phyloP scores from a whole-genome alignment of 352 stramenopile genomes.

The Globisporangium takayamanum region DNA sequence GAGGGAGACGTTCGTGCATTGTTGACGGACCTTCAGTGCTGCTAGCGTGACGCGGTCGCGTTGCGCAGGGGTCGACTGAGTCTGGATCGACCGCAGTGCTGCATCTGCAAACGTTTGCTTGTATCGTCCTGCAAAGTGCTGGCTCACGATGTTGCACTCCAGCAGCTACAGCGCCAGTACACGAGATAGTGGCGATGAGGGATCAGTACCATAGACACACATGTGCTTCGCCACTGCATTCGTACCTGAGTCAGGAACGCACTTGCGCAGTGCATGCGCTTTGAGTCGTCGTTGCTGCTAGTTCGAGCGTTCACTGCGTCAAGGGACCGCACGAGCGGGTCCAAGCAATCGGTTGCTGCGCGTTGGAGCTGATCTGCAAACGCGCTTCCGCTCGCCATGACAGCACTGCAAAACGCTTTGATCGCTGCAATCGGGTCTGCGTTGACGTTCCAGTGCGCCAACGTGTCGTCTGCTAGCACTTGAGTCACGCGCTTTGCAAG shows the following conservation, averaged over 20 bases:
- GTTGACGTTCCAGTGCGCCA: slow-evolving; percentile 13
- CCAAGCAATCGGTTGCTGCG: slow-evolving; percentile 16
- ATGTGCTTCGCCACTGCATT: background rate
- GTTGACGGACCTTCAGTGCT: slow-evolving; percentile 22
- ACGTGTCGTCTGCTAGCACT: slow-evolving; percentile 2
- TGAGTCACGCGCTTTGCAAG: slow-evolving; percentile 2
- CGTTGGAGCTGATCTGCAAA: slow-evolving; percentile 20
- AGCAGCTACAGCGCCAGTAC: slow-evolving; percentile 5
- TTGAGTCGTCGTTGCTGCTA: background rate
- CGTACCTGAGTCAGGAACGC: slow-evolving; percentile 13
- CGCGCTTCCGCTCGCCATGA: slow-evolving; percentile 11
- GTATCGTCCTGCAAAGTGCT: background rate
- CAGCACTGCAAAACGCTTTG: slow-evolving; percentile 21
- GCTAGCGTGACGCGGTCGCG: slow-evolving; percentile 8
- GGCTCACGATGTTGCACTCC: slow-evolving; percentile 6
- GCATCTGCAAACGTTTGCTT: slow-evolving; percentile 10
- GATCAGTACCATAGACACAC: background rate
- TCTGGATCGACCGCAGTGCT: slow-evolving; percentile 6
- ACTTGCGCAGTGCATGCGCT: slow-evolving; percentile 1
- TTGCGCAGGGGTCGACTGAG: slow-evolving; percentile 1
- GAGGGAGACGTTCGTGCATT: slow-evolving; percentile 6
- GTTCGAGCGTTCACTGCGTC: slow-evolving; percentile 1
- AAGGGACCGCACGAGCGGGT: slow-evolving; percentile 13
- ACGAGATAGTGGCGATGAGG: no score
- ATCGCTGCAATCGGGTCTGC: slow-evolving; percentile 15